Evolutionary conservation across 1,284 basidiomycete species (phyloP).

Genomic region (Fomitiporia mediterranea): DNA sequence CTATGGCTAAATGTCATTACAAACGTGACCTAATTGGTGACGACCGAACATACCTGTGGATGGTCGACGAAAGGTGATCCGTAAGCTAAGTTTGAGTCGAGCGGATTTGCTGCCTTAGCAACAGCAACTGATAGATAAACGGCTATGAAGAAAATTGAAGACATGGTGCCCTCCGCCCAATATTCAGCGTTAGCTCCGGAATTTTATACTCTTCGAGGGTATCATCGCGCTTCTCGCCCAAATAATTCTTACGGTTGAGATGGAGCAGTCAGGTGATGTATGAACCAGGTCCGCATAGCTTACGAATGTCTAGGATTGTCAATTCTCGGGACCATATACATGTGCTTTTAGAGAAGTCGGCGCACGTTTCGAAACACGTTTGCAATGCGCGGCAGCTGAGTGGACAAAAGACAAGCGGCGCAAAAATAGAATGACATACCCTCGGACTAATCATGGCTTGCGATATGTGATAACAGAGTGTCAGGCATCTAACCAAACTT

Average conservation of each 20-base stretch:
- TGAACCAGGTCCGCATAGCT: too few species aligned
- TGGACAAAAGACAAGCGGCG: not conserved
- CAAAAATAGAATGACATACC: too few species aligned
- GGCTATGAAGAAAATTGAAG: not conserved
- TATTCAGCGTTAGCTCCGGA: too few species aligned
- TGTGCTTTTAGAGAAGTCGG: not conserved
- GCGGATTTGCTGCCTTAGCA: conserved; percentile 21
- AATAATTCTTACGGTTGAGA: too few species aligned
- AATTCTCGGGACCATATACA: not conserved
- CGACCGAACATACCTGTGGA: conserved; percentile 35
- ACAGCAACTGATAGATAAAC: not conserved
- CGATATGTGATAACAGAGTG: not conserved
- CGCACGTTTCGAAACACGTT: not conserved
- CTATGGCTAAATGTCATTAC: conserved; percentile 27
- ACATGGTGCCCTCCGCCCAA: not conserved
- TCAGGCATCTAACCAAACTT: too few species aligned
- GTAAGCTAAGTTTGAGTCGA: conserved; percentile 46
- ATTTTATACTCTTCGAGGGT: too few species aligned
- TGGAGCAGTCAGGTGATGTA: too few species aligned
- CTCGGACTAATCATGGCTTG: not conserved
- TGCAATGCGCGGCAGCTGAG: not conserved
- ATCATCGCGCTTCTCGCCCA: too few species aligned
- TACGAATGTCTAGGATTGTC: too few species aligned
- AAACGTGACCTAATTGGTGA: not conserved
- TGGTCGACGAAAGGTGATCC: conserved; percentile 43